Evolutionary conservation across 495 filamentous ascomycete genomes (phyloP), one percentile per base, ranked within the genome.

Genomic region (Penicillium ucsense): DNA sequence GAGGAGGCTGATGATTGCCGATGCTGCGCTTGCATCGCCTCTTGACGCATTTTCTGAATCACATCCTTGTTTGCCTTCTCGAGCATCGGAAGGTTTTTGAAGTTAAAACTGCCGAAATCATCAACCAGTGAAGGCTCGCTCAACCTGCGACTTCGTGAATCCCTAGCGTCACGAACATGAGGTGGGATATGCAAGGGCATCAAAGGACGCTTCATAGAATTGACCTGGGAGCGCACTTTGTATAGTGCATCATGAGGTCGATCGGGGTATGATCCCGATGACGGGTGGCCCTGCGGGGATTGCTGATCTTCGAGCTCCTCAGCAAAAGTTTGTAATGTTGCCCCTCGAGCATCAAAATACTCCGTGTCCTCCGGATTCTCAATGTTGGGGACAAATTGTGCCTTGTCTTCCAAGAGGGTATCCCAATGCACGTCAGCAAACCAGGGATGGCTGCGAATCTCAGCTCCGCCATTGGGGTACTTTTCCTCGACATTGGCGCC

Each of bases 11-110:
- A 43, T 3, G 59, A 50, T 43, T 70, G 68, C 28, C 71, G 63
- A 43, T 72, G 67, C 54, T 85, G 83, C 11, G 75, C 74, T 35
- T 86, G 84, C 61, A 89, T 71, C 31, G 88, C 90, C 60, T 96
- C 91, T 29, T 88, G 87, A 7, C 89, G 80, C 47, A 98, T 75
- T 57, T 95, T 95, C 57, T 97, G 89, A 35, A 98, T 92, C 37
- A 96, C 88, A 61, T 98, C 94, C 60, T 97, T 97, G 62, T 98
- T 98, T 35, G 94, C 92, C 62, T 95, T 97, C 60, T 96, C 91
- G 12, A 98, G 75, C 46, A 97, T 91, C 1, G 92, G 88, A 32
- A 98, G 73, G 56, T 98, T 98, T 69, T 96, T 98, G 75, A 94
- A 98, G 32, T 89, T 78, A 69, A 98, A 98, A 50, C 79, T 87